Conservation (phyloP, 495 filamentous ascomycete species). For the Physcia stellaris region DNA sequence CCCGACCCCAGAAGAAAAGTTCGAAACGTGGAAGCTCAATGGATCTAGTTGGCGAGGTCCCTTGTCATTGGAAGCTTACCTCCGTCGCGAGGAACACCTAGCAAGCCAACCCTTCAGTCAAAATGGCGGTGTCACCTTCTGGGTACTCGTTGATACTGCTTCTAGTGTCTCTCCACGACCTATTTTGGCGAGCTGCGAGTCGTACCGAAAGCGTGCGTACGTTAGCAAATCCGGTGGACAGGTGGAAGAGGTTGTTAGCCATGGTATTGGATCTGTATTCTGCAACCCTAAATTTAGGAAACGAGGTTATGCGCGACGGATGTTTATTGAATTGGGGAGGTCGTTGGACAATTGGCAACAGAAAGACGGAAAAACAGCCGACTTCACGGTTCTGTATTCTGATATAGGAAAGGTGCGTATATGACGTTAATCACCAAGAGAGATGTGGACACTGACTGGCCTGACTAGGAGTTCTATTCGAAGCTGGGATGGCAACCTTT, state of each 20-base stretch:
- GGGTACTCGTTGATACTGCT: conserved; percentile 60
- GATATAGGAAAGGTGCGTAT: conserved; percentile 81
- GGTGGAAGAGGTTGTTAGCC: conserved; percentile 52
- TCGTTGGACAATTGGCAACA: conserved; percentile 38
- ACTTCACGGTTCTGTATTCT: conserved; percentile 73
- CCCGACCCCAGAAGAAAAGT: conserved; percentile 52
- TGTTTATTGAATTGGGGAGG: conserved; percentile 44
- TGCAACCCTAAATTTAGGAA: conserved; percentile 58
- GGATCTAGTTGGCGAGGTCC: conserved; percentile 58
- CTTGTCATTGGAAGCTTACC: conserved; percentile 53
- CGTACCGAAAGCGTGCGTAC: conserved; percentile 61
- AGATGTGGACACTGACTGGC: not conserved
- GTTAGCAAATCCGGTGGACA: conserved; percentile 28
- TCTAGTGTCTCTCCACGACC: conserved; percentile 33
- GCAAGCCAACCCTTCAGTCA: conserved; percentile 49
- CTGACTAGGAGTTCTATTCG: conserved; percentile 56
- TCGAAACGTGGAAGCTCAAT: conserved; percentile 51
- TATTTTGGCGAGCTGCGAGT: conserved; percentile 72
- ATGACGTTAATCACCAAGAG: not conserved
- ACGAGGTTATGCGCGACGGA: conserved; percentile 63
- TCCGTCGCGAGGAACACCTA: conserved; percentile 63
- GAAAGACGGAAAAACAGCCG: conserved; percentile 25
- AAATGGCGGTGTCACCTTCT: conserved; percentile 66
- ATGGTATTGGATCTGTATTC: conserved; percentile 83
- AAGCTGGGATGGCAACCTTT: conserved; percentile 68